These are phyloP conservation scores for Penicillium sp. DNA, from an alignment of 2,329 filamentous ascomycete genomes.

Conservation along the genomic window DNA sequence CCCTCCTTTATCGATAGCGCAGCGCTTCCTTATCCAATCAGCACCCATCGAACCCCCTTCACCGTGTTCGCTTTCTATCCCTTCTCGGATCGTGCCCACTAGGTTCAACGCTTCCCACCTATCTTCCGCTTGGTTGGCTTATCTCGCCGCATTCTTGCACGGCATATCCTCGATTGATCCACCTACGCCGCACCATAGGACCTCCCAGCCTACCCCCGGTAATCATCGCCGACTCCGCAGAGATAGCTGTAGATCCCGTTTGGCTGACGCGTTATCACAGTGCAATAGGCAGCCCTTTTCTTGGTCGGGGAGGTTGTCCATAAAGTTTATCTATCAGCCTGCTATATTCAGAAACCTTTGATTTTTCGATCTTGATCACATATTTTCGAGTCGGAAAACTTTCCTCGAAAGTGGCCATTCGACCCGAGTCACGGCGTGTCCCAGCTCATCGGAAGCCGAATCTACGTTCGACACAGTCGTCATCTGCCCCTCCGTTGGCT, in stretches of 20 bases:
- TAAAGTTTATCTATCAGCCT: constrained; percentile 13
- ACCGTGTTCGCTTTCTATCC: constrained; percentile 10
- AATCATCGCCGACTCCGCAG: not conserved
- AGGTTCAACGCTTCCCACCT: constrained; percentile 19
- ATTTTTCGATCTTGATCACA: not conserved
- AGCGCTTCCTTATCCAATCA: constrained; percentile 28
- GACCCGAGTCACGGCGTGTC: constrained; percentile 11
- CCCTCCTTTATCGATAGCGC: constrained; percentile 15
- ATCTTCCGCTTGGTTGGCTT: constrained; percentile 11
- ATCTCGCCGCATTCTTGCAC: constrained; percentile 15
- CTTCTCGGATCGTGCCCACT: constrained; percentile 13
- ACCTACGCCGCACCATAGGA: constrained; percentile 13
- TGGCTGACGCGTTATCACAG: constrained; percentile 1
- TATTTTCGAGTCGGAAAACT: constrained; percentile 4
- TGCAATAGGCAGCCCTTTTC: constrained; percentile 5
- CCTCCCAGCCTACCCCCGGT: not conserved
- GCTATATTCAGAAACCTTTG: not conserved
- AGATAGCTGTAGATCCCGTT: constrained; percentile 9
- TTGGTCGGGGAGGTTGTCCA: constrained; percentile 9
- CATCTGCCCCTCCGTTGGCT: constrained; percentile 35
- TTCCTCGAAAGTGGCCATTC: not conserved
- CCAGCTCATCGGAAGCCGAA: constrained; percentile 12
- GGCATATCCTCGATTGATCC: constrained; percentile 11
- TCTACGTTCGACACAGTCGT: constrained; percentile 25
- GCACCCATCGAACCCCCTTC: not conserved